Percentiles rank a stretch among this genome's conserved stretches.
phyloP scores from a whole-genome alignment of 495 filamentous ascomycete species.

The Penicillium goetzii region DNA sequence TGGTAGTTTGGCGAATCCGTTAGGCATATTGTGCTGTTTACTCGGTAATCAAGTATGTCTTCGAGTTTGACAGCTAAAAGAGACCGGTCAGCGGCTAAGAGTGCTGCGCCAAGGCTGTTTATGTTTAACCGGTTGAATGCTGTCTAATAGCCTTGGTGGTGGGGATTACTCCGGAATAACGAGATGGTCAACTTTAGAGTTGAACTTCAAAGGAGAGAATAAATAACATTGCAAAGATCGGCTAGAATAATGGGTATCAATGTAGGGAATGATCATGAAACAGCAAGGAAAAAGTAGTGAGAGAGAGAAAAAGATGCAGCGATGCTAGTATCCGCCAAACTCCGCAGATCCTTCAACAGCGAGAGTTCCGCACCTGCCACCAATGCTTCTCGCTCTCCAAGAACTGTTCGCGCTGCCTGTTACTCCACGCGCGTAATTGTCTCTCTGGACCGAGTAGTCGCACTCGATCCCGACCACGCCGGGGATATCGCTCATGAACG shows the following conservation, averaged over 20 bases:
- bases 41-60: not conserved
- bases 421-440: conserved; percentile 23
- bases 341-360: conserved; percentile 10
- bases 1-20: not conserved
- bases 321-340: not conserved
- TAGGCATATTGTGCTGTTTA: not conserved
- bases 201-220: not conserved
- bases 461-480: conserved; percentile 25
- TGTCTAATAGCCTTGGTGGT: not conserved
- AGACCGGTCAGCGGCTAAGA: not conserved
- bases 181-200: not conserved
- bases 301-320: not conserved
- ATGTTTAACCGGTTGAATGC: not conserved
- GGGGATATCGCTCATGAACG: conserved; percentile 22
- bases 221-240: not conserved
- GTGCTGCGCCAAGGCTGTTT: not conserved
- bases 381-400: conserved; percentile 21
- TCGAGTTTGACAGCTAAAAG: not conserved
- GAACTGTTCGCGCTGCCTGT: conserved; percentile 18
- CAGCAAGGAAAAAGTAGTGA: not conserved
- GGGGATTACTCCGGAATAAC: not conserved
- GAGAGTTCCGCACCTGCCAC: conserved; percentile 13
- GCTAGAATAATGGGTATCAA: conserved; percentile 15
- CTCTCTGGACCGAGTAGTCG: conserved; percentile 27
- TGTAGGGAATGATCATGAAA: not conserved